Conservation (phyloP, 306 rosid genomes). For the Vicia faba region DNA sequence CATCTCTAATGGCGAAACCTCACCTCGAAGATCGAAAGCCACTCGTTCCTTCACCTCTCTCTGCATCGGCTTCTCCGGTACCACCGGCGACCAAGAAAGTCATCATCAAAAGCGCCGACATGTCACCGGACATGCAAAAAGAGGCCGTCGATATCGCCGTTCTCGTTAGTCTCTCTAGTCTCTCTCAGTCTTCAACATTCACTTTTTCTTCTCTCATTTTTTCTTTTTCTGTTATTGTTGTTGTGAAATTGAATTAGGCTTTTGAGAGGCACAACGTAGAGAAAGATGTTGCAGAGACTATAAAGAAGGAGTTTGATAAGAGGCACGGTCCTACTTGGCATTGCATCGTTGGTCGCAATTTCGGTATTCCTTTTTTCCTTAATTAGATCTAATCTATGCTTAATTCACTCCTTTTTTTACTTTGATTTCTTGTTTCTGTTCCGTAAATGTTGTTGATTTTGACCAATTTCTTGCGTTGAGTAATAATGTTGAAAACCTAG, state of each 20-base stretch:
- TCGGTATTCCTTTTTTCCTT: constrained; percentile 53
- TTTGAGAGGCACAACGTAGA: constrained; percentile 84
- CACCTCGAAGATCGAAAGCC: constrained; percentile 71
- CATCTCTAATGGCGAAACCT: constrained; percentile 45
- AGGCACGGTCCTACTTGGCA: constrained; percentile 97
- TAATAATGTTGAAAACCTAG: constrained; percentile 26
- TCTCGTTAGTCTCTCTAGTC: constrained; percentile 56
- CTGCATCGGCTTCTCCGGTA: constrained; percentile 38
- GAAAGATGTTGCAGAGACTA: constrained; percentile 89
- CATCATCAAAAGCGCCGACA: constrained; percentile 89
- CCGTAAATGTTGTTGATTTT: constrained; percentile 33
- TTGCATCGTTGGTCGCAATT: constrained; percentile 96
- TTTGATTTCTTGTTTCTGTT: neutral
- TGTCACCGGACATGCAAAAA: constrained; percentile 82
- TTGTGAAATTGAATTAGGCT: constrained; percentile 51
- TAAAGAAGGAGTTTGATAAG: constrained; percentile 92
- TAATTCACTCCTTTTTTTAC: neutral
- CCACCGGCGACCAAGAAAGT: constrained; percentile 60
- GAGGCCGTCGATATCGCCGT: constrained; percentile 94
- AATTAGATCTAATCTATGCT: constrained; percentile 43
- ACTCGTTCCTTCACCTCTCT: neutral
- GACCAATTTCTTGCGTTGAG: neutral
- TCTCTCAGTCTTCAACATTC: neutral
- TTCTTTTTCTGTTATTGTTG: neutral
- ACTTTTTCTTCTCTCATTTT: neutral